Evolutionary conservation across 768 basidiomycete genomes (phyloP).

Genomic region (Imleria badia): DNA sequence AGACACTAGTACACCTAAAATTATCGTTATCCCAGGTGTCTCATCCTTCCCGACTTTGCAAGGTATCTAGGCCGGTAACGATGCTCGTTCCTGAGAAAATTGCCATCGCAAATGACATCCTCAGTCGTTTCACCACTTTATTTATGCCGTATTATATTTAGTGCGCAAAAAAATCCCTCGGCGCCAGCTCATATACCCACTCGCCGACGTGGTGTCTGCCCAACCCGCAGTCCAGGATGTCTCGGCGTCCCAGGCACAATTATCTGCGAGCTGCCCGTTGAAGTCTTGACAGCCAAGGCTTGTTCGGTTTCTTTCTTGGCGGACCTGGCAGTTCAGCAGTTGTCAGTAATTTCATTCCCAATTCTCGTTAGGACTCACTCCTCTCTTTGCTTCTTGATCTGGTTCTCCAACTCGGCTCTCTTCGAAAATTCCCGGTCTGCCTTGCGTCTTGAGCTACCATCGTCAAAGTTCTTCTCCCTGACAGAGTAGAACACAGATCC

Average conservation of each 20-base stretch:
- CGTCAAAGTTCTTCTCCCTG: conserved; percentile 97
- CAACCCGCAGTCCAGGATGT: conserved; percentile 63
- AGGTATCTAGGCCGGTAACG: conserved; percentile 10
- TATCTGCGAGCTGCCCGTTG: conserved; percentile 59
- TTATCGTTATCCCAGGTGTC: background rate
- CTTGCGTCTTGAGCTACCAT: conserved; percentile 69
- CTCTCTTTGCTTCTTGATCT: conserved; percentile 84
- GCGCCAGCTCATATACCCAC: conserved; percentile 55
- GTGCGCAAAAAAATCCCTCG: background rate
- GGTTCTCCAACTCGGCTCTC: conserved; percentile 86
- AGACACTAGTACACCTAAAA: background rate
- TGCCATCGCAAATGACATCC: background rate
- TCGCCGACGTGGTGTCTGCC: conserved; percentile 73
- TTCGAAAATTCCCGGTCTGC: conserved; percentile 91
- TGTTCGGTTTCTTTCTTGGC: conserved; percentile 65
- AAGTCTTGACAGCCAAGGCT: conserved; percentile 52
- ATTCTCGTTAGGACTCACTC: conserved; percentile 38
- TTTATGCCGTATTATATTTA: background rate
- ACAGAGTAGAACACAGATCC: conserved; percentile 98
- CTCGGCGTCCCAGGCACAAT: conserved; percentile 81
- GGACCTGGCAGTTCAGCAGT: conserved; percentile 37
- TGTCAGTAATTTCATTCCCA: conserved; percentile 6
- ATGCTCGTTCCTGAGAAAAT: conserved; percentile 11
- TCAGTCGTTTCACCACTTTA: background rate
- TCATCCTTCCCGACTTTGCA: background rate